These are phyloP conservation scores for Aspergillus piperis DNA, from an alignment of 2,329 filamentous ascomycete genomes.

Conservation along the genomic window DNA sequence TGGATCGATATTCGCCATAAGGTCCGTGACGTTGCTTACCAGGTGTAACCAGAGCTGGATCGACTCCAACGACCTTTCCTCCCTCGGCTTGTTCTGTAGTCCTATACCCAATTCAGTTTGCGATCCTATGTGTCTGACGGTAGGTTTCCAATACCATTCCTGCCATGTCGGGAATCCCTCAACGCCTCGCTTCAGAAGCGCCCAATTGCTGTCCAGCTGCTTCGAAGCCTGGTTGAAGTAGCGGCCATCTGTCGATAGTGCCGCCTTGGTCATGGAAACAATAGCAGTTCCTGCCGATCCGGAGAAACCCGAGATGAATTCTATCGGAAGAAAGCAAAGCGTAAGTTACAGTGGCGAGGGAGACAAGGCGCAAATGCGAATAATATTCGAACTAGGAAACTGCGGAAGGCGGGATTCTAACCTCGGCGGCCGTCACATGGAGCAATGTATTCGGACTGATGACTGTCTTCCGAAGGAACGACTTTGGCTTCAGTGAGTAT, in stretches of 20 bases:
- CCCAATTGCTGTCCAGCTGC: constrained; percentile 90
- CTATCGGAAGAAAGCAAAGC: constrained; percentile 38
- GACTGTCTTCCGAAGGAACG: constrained; percentile 93
- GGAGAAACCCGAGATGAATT: constrained; percentile 90
- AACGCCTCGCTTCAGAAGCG: constrained; percentile 85
- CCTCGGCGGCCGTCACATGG: constrained; percentile 87
- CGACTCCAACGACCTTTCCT: constrained; percentile 86
- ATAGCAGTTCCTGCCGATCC: constrained; percentile 94
- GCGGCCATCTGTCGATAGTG: constrained; percentile 88
- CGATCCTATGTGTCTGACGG: not conserved
- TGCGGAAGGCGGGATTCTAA: constrained; percentile 34
- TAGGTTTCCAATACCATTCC: constrained; percentile 68
- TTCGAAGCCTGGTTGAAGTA: constrained; percentile 97
- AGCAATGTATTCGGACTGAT: constrained; percentile 97
- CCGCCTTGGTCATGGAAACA: constrained; percentile 80
- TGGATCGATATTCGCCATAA: not conserved
- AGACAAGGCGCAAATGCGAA: constrained; percentile 9
- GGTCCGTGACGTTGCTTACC: constrained; percentile 38
- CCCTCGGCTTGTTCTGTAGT: constrained; percentile 78
- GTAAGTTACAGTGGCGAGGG: constrained; percentile 18
- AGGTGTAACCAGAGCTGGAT: constrained; percentile 81
- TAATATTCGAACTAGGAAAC: not conserved
- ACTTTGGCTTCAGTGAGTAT: constrained; percentile 60
- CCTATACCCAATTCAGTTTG: constrained; percentile 40
- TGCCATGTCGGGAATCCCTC: constrained; percentile 96